Base-by-base conservation (phyloP, 345 rosid species). In the Hypericum perforatum region DNA sequence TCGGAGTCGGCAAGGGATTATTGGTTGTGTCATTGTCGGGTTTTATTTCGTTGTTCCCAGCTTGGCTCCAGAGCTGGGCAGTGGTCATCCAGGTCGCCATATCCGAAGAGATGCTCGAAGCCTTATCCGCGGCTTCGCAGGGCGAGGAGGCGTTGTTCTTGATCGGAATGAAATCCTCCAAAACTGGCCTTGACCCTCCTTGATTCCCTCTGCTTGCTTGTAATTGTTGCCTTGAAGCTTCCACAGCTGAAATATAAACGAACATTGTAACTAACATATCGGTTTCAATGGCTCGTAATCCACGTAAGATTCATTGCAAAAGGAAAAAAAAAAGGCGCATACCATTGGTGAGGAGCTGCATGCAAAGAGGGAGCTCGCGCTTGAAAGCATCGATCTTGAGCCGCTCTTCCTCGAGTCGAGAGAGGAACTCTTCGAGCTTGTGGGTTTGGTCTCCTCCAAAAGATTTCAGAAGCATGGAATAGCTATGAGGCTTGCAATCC, bases 281-380 rank as follows among this genome's bases (percentile, higher is more conserved):
- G 2, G 32, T 4, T 22, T 22, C 32, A 22, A 22, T n/a, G n/a
- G n/a, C n/a, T n/a, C n/a, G n/a, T n/a, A n/a, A n/a, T n/a, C n/a
- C n/a, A n/a, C n/a, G n/a, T n/a, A n/a, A n/a, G n/a, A n/a, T n/a
- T n/a, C n/a, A n/a, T n/a, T n/a, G 6, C 39, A 32, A 43, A 9
- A 40, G 46, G 54, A 12, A 7, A 16, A 16, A 16, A 16, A 2
- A 45, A 5, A 9, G 39, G 43, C 39, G 6, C 37, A 60, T 79
- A 87, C 99, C 99, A 60, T 79, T 79, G 58, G 85, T 57, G 72
- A 94, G 99, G 72, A 94, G 99, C 52, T 94, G 97, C 97, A 94
- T 89, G 89, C 99, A 94, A 62, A 94, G 97, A 0, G 99, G 99
- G 16, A 94, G 86, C 70, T 94, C 99, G 7, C 99, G 94, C 70